A percentile compares a stretch with the other conserved stretches of the same genome.
These are phyloP conservation scores for Stephania japonica DNA, from an alignment of 164 flowering plant species.

Conservation along the genomic window DNA sequence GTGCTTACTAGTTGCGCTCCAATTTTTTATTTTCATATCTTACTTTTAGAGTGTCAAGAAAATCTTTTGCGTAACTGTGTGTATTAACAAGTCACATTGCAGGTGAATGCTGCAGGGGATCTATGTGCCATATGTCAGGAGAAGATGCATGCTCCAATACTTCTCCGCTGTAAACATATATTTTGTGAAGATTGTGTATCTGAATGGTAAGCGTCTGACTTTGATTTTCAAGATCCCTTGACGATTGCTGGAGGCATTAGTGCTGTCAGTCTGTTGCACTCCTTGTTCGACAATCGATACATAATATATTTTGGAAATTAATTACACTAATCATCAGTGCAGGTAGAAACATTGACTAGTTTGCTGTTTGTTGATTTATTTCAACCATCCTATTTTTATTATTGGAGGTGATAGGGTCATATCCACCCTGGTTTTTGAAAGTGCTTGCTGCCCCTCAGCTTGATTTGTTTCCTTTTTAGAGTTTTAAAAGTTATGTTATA, in stretches of 20 bases:
- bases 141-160: constrained; percentile 91
- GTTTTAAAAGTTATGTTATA: neutral
- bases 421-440: neutral
- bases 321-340: neutral
- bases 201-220: constrained; percentile 58
- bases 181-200: constrained; percentile 97
- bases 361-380: neutral
- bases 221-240: neutral
- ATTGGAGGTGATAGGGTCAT: too few relatives aligned
- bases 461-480: neutral
- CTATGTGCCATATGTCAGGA: constrained; percentile 98
- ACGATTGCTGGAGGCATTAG: neutral
- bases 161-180: constrained; percentile 92
- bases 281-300: neutral
- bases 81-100: constrained; percentile 12
- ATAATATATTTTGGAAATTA: neutral
- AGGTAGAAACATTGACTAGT: neutral
- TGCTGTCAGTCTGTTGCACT: neutral
- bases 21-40: neutral
- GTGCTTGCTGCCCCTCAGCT: neutral
- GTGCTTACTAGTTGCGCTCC: neutral
- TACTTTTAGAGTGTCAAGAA: neutral
- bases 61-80: neutral
- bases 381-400: too few relatives aligned
- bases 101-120: constrained; percentile 94